Evolutionary conservation across 805 yeast genomes (phyloP).

Genomic region (Clavispora phyllophila): DNA sequence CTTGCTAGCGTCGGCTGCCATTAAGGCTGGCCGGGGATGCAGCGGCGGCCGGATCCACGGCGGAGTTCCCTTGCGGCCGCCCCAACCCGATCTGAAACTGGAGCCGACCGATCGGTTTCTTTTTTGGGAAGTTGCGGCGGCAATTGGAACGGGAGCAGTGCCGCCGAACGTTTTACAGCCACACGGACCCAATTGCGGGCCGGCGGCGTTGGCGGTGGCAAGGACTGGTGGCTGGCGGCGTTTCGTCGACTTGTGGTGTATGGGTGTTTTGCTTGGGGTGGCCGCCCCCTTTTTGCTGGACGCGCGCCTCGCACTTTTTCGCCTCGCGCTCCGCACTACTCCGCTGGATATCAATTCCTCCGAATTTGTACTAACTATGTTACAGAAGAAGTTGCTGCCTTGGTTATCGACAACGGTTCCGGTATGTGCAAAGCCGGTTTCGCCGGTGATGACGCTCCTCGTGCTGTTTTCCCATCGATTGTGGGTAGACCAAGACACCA

Average conservation of each 20-base stretch:
- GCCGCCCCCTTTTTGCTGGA: not conserved
- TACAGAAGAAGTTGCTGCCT: slow-evolving; percentile 46
- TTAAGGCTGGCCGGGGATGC: not conserved
- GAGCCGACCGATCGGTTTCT: not conserved
- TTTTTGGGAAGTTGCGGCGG: not conserved
- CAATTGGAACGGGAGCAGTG: not conserved
- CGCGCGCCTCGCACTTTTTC: not conserved
- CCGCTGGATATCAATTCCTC: not conserved
- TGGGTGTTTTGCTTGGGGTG: slow-evolving; percentile 8
- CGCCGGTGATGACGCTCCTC: slow-evolving; percentile 99
- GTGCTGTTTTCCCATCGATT: slow-evolving; percentile 99
- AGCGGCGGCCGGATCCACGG: not conserved
- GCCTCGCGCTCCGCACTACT: not conserved
- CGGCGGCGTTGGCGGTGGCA: not conserved
- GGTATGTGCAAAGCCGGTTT: slow-evolving; percentile 99
- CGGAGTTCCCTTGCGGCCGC: not conserved
- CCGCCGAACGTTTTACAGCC: not conserved
- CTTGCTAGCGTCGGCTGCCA: not conserved
- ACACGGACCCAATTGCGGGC: not conserved
- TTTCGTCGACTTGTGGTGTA: slow-evolving; percentile 8
- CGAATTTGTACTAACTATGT: slow-evolving; percentile 12
- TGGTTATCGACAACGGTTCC: slow-evolving; percentile 99
- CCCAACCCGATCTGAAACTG: not conserved
- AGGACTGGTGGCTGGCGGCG: not conserved
- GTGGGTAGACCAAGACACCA: slow-evolving; percentile 99